These are phyloP conservation scores for Puccinia triticina DNA, from an alignment of 1,284 basidiomycete species.

Conservation along the genomic window DNA sequence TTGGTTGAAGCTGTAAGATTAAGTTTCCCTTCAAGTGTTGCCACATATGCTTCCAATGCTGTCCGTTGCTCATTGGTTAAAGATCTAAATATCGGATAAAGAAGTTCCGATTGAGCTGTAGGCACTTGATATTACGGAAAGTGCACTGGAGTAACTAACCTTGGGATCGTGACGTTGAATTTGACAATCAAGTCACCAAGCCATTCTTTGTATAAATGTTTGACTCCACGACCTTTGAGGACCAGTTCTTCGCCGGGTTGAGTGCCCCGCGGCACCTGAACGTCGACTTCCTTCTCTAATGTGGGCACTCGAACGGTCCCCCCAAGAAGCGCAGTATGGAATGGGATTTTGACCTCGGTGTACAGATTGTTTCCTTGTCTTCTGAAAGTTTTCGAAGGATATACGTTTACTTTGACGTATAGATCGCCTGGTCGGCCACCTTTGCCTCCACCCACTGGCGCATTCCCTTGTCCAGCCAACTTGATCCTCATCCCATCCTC, in stretches of 20 bases:
- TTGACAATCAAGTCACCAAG: conserved; percentile 85
- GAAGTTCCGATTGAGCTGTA: not conserved
- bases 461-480: conserved; percentile 81
- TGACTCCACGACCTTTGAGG: conserved; percentile 81
- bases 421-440: conserved; percentile 66
- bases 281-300: conserved; percentile 91
- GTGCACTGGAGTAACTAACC: conserved; percentile 65
- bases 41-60: conserved; percentile 49
- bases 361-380: conserved; percentile 91
- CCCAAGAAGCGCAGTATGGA: conserved; percentile 88
- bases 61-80: conserved; percentile 38
- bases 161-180: conserved; percentile 84
- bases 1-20: not conserved
- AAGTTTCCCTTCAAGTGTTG: conserved; percentile 24
- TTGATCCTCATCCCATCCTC: conserved; percentile 96
- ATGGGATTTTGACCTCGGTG: conserved; percentile 85
- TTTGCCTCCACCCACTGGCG: conserved; percentile 72
- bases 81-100: conserved; percentile 10
- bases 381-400: conserved; percentile 79
- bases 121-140: not conserved
- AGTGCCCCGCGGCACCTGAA: conserved; percentile 87
- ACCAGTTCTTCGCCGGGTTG: conserved; percentile 98
- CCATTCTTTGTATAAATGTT: conserved; percentile 63
- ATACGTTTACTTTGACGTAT: conserved; percentile 82
- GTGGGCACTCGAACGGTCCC: conserved; percentile 92